phyloP scores from a whole-genome alignment of 441 rosid species.

The Populus hybrid region DNA sequence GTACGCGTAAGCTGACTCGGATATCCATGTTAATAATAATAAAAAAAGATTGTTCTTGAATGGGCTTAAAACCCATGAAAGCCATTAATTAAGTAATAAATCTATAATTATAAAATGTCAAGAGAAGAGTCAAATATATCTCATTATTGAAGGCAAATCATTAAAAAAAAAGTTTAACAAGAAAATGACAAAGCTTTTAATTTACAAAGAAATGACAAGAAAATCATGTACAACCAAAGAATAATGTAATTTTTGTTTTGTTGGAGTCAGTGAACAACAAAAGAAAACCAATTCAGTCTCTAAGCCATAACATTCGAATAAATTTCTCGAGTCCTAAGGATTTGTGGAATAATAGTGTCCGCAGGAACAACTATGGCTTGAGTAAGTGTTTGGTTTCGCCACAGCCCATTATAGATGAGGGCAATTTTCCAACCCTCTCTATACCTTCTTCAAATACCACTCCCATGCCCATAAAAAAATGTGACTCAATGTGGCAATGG shows the following conservation, averaged over 20 bases:
- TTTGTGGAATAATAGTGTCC: not conserved
- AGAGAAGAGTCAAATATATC: not conserved
- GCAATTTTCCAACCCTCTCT: slow-evolving; percentile 46
- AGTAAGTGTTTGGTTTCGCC: slow-evolving; percentile 27
- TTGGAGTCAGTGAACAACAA: not conserved
- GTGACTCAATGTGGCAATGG: slow-evolving; percentile 79
- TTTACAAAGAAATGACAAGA: not conserved
- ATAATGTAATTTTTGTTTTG: not conserved
- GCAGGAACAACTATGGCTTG: not conserved
- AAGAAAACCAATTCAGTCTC: not conserved
- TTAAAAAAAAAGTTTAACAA: not conserved
- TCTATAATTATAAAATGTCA: not conserved
- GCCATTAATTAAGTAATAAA: not conserved
- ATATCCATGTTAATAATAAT: too few relatives aligned
- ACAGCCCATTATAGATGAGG: slow-evolving; percentile 68
- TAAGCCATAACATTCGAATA: not conserved
- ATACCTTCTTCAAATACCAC: slow-evolving; percentile 64
- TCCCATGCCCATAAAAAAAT: slow-evolving; percentile 74
- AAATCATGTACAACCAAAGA: not conserved
- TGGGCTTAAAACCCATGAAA: not conserved
- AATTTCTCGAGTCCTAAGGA: not conserved
- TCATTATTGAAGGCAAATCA: not conserved
- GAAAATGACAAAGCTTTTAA: not conserved
- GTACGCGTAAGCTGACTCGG: too few relatives aligned
- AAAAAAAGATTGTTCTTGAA: not conserved